Percentiles rank a stretch among this genome's conserved stretches.
phyloP scores from a whole-genome alignment of 345 rosid genomes.

The Corchorus capsularis region DNA sequence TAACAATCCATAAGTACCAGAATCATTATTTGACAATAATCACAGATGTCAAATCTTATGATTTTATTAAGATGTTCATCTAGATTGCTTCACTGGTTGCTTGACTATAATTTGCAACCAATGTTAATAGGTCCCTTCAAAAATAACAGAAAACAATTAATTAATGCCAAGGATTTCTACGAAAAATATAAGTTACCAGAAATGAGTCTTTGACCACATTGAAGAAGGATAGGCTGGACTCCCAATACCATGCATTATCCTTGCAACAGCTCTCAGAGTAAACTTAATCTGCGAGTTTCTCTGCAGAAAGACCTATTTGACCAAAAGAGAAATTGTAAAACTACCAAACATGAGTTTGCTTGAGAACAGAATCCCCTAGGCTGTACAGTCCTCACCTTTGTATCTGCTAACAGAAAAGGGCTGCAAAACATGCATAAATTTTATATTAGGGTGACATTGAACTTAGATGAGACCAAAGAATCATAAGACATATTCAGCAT shows the following conservation, averaged over 20 bases:
- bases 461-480: background rate
- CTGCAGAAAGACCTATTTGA: slow-evolving; percentile 78
- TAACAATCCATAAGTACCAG: background rate
- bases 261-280: slow-evolving; percentile 90
- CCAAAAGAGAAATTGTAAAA: slow-evolving; percentile 21
- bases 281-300: slow-evolving; percentile 77
- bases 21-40: background rate
- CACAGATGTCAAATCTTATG: slow-evolving; percentile 6
- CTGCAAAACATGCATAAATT: slow-evolving; percentile 52
- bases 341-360: slow-evolving; percentile 9
- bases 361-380: slow-evolving; percentile 21
- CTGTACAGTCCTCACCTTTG: slow-evolving; percentile 61
- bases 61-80: background rate
- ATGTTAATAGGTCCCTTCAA: background rate
- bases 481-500: background rate
- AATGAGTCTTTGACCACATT: slow-evolving; percentile 85
- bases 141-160: background rate
- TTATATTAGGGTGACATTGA: slow-evolving; percentile 27
- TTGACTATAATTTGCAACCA: background rate
- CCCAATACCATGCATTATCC: slow-evolving; percentile 91
- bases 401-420: slow-evolving; percentile 87
- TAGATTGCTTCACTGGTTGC: background rate
- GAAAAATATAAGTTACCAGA: slow-evolving; percentile 60
- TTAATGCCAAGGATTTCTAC: background rate
- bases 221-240: slow-evolving; percentile 88